Percentiles rank a stretch among this genome's conserved stretches.
Conservation (phyloP, 2,329 filamentous ascomycete genomes). For the Aurifilum marmelostoma region DNA sequence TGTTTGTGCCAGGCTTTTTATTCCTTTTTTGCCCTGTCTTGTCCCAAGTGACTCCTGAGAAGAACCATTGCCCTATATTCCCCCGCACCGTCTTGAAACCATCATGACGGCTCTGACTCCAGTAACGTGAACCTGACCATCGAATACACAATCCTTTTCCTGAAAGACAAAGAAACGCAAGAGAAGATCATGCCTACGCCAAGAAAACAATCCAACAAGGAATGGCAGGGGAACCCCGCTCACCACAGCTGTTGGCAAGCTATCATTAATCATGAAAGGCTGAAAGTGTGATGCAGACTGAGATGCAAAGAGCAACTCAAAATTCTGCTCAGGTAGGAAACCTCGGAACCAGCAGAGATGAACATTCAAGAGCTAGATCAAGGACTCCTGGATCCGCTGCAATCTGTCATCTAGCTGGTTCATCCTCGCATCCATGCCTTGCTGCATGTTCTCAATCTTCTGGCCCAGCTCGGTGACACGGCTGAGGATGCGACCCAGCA, state of each 20-base stretch:
- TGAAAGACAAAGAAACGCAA: neutral
- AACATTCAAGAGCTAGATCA: neutral
- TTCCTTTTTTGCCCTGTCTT: neutral
- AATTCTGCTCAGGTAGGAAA: neutral
- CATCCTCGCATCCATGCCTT: constrained; percentile 21
- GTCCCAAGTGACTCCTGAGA: neutral
- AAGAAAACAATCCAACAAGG: neutral
- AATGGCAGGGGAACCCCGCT: neutral
- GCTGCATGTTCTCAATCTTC: constrained; percentile 26
- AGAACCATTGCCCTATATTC: neutral
- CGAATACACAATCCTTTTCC: neutral
- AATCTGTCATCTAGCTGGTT: constrained; percentile 26
- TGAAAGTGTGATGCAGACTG: neutral
- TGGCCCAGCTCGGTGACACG: constrained; percentile 21
- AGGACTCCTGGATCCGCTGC: constrained; percentile 25
- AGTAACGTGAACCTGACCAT: neutral
- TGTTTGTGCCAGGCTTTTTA: neutral
- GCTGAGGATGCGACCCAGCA: constrained; percentile 24
- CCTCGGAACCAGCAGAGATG: neutral
- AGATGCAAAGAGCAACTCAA: neutral
- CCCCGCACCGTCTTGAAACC: neutral
- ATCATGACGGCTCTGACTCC: neutral
- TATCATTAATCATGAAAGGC: neutral
- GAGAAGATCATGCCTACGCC: neutral
- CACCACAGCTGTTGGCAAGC: neutral